Conservation (phyloP, 78 protist species). For the Andalucia godoyi region DNA sequence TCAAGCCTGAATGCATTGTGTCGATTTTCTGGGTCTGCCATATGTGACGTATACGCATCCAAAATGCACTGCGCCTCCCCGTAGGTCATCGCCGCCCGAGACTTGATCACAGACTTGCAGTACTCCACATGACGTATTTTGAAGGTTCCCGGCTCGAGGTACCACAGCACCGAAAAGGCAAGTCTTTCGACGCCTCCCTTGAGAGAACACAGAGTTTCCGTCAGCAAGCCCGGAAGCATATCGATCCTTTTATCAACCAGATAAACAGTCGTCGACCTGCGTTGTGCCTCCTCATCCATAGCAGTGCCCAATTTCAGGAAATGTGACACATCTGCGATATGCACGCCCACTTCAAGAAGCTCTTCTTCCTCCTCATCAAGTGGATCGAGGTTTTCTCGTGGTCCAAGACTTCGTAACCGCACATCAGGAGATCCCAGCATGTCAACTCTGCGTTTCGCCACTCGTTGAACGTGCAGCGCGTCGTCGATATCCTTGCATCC, state of each 20-base stretch:
- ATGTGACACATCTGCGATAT: constrained; percentile 85
- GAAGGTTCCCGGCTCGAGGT: background rate
- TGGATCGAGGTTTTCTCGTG: constrained; percentile 11
- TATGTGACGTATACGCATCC: no score
- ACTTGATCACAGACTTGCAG: constrained; percentile 2
- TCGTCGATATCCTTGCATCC: constrained; percentile 97
- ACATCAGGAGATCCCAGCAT: no score
- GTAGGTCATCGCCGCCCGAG: constrained; percentile 6
- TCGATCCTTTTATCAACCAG: constrained; percentile 48
- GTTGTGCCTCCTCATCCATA: constrained; percentile 61
- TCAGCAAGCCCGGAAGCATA: constrained; percentile 29
- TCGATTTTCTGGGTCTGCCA: background rate
- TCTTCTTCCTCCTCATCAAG: no score
- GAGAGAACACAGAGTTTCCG: constrained; percentile 56
- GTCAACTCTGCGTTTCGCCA: no score
- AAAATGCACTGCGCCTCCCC: constrained; percentile 9
- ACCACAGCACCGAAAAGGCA: constrained; percentile 37
- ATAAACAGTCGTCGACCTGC: constrained; percentile 62
- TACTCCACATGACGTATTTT: background rate
- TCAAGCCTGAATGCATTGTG: background rate
- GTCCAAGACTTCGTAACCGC: no score
- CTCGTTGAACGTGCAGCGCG: constrained; percentile 59
- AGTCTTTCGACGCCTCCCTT: constrained; percentile 30
- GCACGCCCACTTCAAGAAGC: constrained; percentile 78
- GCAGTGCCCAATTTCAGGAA: constrained; percentile 48